Base-by-base conservation (phyloP, 2,329 filamentous ascomycete genomes). In the Lachnum nothofagi region DNA sequence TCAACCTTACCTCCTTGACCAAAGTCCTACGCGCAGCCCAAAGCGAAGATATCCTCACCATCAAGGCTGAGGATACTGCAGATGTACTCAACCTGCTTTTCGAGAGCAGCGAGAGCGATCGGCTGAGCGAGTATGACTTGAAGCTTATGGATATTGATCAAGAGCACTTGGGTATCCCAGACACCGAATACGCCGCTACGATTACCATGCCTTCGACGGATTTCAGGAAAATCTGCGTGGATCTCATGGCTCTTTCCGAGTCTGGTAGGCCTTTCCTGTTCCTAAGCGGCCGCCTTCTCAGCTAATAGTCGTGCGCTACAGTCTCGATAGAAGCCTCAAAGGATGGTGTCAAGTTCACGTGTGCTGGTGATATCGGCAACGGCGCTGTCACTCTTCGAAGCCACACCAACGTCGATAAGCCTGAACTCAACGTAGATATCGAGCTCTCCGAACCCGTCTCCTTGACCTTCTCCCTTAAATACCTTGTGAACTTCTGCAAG, bases 141-240 rank as follows among this genome's bases (percentile, higher is more conserved):
- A 98, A 98, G 80, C 83, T 98, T 69, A 98, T 98, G 93, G 93
- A 98, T 70, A 98, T 98, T 70, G 93, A 98, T 73, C 94, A 98
- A 76, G 93, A 98, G 79, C 93, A 98, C 71, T 76, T 98, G 72
- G 93, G 93, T 55, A 98, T 98, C 63, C 93, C 93, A 14, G 91
- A 98, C 64, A 98, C 94, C n/a, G 93, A 98, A 65, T 98, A 98
- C 67, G 86, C 90, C 33, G 87, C 93, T 41, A 93, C 87, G 16
- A 88, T 98, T 57, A 76, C 80, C 46, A 90, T 98, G 88, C 91
- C 93, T 12, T 82, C 87, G 27, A 69, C 76, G 41, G 93, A 98
- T 72, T 97, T 98, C 73, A 86, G 88, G 72, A 86, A 91, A 62
- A 98, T 98, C 70, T 95, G 89, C 74, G 83, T 87, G 56, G 94